Conservation (phyloP, 345 rosid genomes). For the Physaria fendleri region DNA sequence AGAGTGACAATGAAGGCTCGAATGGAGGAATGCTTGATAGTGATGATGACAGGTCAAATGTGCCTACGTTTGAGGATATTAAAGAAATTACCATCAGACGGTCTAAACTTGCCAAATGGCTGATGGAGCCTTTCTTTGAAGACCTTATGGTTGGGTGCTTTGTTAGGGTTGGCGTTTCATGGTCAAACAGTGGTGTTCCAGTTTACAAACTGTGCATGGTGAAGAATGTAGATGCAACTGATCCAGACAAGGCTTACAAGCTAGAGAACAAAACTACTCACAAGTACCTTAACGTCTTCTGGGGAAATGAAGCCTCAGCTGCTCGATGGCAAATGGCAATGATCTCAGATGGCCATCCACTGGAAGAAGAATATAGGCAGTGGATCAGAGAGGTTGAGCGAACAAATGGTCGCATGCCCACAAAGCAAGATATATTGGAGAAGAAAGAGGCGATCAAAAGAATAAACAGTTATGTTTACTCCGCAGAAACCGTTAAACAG, state of each 20-base stretch:
- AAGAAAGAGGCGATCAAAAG: constrained; percentile 77
- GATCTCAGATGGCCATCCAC: constrained; percentile 88
- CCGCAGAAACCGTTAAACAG: constrained; percentile 90
- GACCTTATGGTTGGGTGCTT: constrained; percentile 93
- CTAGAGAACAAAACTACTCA: constrained; percentile 74
- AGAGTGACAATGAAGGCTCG: constrained; percentile 84
- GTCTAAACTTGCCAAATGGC: constrained; percentile 91
- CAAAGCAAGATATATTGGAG: constrained; percentile 72
- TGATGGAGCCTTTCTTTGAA: constrained; percentile 99
- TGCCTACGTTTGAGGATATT: constrained; percentile 69
- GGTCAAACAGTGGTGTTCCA: constrained; percentile 68
- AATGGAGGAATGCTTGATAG: constrained; percentile 85
- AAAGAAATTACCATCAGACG: constrained; percentile 81
- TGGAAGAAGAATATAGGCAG: constrained; percentile 84
- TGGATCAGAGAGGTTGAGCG: constrained; percentile 89
- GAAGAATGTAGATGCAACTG: constrained; percentile 84
- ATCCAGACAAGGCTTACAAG: constrained; percentile 70
- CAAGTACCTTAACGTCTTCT: constrained; percentile 76
- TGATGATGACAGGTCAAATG: constrained; percentile 74
- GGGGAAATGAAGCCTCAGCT: constrained; percentile 93
- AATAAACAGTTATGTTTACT: constrained; percentile 71
- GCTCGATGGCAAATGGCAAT: constrained; percentile 99
- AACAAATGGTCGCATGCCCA: constrained; percentile 73
- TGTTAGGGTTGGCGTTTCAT: constrained; percentile 92
- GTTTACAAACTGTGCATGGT: constrained; percentile 88